These are phyloP conservation scores for Moringa oleifera DNA, from an alignment of 345 rosid species.

Conservation along the genomic window DNA sequence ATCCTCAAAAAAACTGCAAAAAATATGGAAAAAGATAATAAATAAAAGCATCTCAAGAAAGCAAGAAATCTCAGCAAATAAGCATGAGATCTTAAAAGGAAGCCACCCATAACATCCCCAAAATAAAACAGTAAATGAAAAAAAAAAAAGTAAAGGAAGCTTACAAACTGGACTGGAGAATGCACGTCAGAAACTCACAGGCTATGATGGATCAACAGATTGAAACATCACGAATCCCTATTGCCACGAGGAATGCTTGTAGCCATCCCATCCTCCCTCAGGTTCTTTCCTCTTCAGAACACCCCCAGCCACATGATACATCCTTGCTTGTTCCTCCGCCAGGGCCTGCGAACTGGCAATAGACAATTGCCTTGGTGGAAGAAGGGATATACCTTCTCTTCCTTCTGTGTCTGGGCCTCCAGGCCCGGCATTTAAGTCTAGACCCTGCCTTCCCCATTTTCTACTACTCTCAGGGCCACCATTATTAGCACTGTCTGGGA, in stretches of 20 bases:
- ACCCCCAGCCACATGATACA: constrained; percentile 60
- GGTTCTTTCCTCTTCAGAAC: constrained; percentile 77
- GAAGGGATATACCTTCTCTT: constrained; percentile 55
- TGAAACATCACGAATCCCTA: constrained; percentile 31
- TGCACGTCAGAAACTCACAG: constrained; percentile 31
- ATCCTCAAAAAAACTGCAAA: constrained; percentile 33
- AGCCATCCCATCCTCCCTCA: constrained; percentile 89
- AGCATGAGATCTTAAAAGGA: too few species aligned
- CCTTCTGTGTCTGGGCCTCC: constrained; percentile 56
- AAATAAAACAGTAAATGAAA: too few species aligned
- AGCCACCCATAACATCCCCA: background rate
- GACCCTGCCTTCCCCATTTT: constrained; percentile 65
- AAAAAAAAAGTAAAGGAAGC: too few species aligned
- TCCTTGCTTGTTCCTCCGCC: constrained; percentile 65
- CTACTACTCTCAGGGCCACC: constrained; percentile 39
- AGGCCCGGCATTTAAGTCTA: constrained; percentile 89
- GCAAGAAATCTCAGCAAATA: background rate
- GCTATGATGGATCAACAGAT: constrained; percentile 24
- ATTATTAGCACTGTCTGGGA: constrained; percentile 48
- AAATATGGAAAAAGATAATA: background rate
- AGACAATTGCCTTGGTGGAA: constrained; percentile 45
- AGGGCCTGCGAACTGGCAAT: constrained; percentile 46
- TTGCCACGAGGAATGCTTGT: constrained; percentile 77
- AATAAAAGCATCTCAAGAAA: background rate
- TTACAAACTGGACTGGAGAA: too few species aligned